These are phyloP conservation scores for Hygrophila difformis DNA, from an alignment of 257 asterid species.

Conservation along the genomic window DNA sequence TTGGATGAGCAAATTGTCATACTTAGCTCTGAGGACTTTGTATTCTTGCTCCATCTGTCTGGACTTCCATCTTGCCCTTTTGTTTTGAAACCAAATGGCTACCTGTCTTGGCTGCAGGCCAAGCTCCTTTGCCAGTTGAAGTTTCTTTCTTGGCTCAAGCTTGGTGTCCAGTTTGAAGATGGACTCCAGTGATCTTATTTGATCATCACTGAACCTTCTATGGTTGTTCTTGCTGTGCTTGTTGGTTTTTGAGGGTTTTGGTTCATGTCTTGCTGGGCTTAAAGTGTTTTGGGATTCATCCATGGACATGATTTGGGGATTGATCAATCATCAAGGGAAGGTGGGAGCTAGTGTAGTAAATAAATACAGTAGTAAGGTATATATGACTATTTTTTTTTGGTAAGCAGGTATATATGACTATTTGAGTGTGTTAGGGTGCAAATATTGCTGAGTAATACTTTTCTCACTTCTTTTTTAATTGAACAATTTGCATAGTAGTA, in stretches of 20 bases:
- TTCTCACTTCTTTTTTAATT: no score
- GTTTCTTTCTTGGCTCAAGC: slow-evolving; percentile 39
- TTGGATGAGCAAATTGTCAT: slow-evolving; percentile 14
- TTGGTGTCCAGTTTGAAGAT: slow-evolving; percentile 30
- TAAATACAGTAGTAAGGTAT: no score
- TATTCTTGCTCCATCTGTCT: slow-evolving; percentile 42
- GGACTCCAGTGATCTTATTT: slow-evolving; percentile 34
- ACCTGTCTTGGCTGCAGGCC: slow-evolving; percentile 48
- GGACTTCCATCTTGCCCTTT: slow-evolving; percentile 44
- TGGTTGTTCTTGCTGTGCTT: slow-evolving; percentile 16
- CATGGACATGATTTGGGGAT: no score
- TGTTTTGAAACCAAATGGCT: slow-evolving; percentile 53
- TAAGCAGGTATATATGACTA: no score
- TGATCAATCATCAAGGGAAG: no score
- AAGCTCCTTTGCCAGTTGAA: slow-evolving; percentile 35
- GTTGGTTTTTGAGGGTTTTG: slow-evolving; percentile 11
- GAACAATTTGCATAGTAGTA: no score
- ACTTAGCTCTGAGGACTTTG: slow-evolving; percentile 26
- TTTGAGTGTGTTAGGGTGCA: no score
- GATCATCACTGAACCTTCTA: slow-evolving; percentile 38
- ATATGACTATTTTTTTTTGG: no score
- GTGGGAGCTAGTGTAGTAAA: no score
- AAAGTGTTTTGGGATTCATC: no score
- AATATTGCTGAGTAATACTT: no score
- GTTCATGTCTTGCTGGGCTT: no score